Evolutionary conservation across 768 basidiomycete genomes (phyloP).

Genomic region (Xerocomus brunneocitrinus): DNA sequence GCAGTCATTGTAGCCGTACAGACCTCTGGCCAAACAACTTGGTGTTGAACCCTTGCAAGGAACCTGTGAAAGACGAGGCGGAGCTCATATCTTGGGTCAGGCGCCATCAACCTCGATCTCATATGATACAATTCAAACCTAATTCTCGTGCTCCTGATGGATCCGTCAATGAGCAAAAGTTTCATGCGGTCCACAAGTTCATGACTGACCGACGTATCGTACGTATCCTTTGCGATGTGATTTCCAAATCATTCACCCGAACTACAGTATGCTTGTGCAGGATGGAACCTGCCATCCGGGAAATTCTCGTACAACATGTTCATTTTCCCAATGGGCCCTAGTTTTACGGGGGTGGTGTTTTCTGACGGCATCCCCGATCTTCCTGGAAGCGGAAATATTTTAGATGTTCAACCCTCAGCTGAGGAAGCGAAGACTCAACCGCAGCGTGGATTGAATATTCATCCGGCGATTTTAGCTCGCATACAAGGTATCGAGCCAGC

Average conservation of each 20-base stretch:
- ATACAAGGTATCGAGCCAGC: slow-evolving; percentile 23
- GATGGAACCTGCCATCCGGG: slow-evolving; percentile 46
- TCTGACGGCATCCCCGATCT: slow-evolving; percentile 47
- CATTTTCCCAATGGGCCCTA: slow-evolving; percentile 38
- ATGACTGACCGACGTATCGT: slow-evolving; percentile 45
- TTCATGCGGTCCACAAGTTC: slow-evolving; percentile 37
- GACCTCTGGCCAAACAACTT: slow-evolving; percentile 52
- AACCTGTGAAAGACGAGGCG: slow-evolving; percentile 35
- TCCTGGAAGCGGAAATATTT: slow-evolving; percentile 21
- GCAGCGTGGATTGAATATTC: background rate
- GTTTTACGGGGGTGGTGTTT: slow-evolving; percentile 48
- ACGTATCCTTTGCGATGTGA: slow-evolving; percentile 17
- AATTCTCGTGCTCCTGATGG: slow-evolving; percentile 32
- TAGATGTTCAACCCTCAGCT: slow-evolving; percentile 3
- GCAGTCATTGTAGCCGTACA: slow-evolving; percentile 36
- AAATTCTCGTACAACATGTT: slow-evolving; percentile 42
- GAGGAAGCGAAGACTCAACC: slow-evolving; percentile 8
- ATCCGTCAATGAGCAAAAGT: slow-evolving; percentile 40
- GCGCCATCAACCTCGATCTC: slow-evolving; percentile 31
- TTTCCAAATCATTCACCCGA: slow-evolving; percentile 1
- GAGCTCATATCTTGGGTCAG: slow-evolving; percentile 49
- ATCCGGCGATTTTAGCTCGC: slow-evolving; percentile 13
- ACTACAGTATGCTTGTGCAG: slow-evolving; percentile 45
- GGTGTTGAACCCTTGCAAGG: slow-evolving; percentile 37
- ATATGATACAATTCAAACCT: slow-evolving; percentile 38